Conservation (phyloP, 2,329 filamentous ascomycete species). For the Cladosporium oxysporum region DNA sequence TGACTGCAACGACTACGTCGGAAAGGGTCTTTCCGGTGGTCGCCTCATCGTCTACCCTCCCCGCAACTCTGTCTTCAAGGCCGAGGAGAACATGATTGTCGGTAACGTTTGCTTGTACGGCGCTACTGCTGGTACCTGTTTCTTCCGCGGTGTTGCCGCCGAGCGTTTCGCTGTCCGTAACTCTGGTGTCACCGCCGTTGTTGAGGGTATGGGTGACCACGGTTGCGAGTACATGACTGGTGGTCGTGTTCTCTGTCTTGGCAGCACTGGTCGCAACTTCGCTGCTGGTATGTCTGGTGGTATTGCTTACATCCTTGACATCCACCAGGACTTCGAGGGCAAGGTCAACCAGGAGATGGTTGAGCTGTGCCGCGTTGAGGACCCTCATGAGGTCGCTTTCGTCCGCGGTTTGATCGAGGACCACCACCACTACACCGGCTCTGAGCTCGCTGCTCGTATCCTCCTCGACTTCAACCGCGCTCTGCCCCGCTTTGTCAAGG, state of each 20-base stretch:
- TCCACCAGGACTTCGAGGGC: conserved; percentile 82
- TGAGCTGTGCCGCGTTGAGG: conserved; percentile 79
- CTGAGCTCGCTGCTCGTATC: conserved; percentile 88
- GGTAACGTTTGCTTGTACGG: conserved; percentile 96
- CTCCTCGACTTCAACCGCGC: conserved; percentile 94
- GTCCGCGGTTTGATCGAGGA: conserved; percentile 91
- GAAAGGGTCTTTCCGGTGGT: conserved; percentile 92
- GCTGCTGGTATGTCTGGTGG: conserved; percentile 98
- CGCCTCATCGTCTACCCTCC: conserved; percentile 92
- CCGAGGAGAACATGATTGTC: conserved; percentile 91
- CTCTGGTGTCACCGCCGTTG: conserved; percentile 92
- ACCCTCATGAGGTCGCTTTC: conserved; percentile 85
- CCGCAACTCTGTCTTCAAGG: conserved; percentile 86
- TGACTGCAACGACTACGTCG: conserved; percentile 95
- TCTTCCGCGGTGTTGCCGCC: conserved; percentile 94
- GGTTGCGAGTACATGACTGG: conserved; percentile 99
- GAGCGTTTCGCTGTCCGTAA: conserved; percentile 97
- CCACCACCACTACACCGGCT: conserved; percentile 96
- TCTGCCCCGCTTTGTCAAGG: conserved; percentile 87
- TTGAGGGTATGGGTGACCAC: conserved; percentile 94
- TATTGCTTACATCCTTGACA: conserved; percentile 92
- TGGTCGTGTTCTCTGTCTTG: conserved; percentile 83
- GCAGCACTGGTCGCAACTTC: conserved; percentile 91
- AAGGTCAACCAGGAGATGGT: conserved; percentile 99
- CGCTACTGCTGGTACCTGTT: conserved; percentile 85